Conservation (phyloP, 139 green algal species). For the Coccomyxa sp. region DNA sequence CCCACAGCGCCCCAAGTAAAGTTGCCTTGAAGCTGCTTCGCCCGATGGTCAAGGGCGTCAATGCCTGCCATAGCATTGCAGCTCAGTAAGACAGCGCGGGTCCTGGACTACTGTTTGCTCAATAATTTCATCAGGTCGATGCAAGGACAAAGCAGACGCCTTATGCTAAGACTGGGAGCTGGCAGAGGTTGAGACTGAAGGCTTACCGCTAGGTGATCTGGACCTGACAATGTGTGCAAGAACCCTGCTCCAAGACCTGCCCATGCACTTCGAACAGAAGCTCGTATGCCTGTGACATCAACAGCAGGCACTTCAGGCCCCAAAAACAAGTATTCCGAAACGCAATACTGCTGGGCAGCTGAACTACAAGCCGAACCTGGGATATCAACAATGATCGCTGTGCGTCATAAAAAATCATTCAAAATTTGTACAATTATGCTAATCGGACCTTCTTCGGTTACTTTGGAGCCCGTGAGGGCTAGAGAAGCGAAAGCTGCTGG, state of each 20-base stretch:
- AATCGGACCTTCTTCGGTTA: too few species aligned
- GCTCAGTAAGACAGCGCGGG: neutral
- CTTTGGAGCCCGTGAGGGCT: too few species aligned
- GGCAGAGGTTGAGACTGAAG: neutral
- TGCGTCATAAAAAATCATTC: too few species aligned
- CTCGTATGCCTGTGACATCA: neutral
- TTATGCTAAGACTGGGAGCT: neutral
- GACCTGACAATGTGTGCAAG: constrained; percentile 92
- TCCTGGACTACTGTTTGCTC: neutral
- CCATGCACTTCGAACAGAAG: constrained; percentile 43
- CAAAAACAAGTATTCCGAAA: too few species aligned
- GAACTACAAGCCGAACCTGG: too few species aligned
- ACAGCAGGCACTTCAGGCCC: too few species aligned
- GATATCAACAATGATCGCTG: too few species aligned
- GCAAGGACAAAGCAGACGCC: neutral
- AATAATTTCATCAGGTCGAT: neutral
- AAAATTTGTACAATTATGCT: too few species aligned
- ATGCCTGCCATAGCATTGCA: constrained; percentile 46
- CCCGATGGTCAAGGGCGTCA: constrained; percentile 95
- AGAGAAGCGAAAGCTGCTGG: too few species aligned
- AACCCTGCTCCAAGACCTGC: constrained; percentile 88
- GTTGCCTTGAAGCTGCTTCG: constrained; percentile 62
- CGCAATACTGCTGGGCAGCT: too few species aligned
- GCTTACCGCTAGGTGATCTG: constrained; percentile 91
- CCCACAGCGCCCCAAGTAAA: constrained; percentile 93